Conservation (phyloP, 805 yeast species). For the Nakazawaea peltata region DNA sequence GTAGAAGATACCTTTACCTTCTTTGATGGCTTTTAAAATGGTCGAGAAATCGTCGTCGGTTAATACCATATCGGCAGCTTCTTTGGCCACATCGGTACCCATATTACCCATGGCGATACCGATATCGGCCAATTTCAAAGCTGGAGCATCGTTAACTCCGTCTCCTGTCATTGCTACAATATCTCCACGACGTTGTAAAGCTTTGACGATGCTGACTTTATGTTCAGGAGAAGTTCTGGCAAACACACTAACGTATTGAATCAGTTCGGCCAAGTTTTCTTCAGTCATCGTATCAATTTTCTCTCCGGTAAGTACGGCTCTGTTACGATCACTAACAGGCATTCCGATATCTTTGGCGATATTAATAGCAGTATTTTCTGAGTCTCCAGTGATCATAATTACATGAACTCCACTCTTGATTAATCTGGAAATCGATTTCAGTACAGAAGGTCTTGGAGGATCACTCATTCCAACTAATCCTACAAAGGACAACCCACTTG, state of each 20-base stretch:
- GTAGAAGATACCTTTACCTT: conserved; percentile 95
- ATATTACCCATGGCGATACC: conserved; percentile 91
- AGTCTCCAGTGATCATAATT: conserved; percentile 97
- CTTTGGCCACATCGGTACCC: conserved; percentile 98
- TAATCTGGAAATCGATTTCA: conserved; percentile 62
- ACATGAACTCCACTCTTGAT: conserved; percentile 93
- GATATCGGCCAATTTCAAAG: conserved; percentile 88
- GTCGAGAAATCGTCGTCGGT: conserved; percentile 97
- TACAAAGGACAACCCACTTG: conserved; percentile 60
- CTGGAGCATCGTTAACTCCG: conserved; percentile 99
- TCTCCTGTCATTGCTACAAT: conserved; percentile 99
- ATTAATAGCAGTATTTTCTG: conserved; percentile 77
- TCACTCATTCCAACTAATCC: conserved; percentile 96
- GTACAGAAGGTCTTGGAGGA: conserved; percentile 91
- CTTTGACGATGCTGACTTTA: conserved; percentile 82
- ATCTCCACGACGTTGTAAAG: conserved; percentile 84
- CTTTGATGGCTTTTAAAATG: conserved; percentile 87
- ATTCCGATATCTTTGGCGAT: conserved; percentile 89
- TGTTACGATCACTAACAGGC: conserved; percentile 56
- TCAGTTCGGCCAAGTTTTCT: conserved; percentile 64
- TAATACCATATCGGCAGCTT: conserved; percentile 95
- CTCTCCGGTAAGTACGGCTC: conserved; percentile 79
- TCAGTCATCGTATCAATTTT: conserved; percentile 69
- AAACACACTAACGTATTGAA: conserved; percentile 78
- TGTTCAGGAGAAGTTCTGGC: conserved; percentile 96